Percentiles rank a stretch among this genome's conserved stretches.
These are phyloP conservation scores for Solanum medicagineum DNA, from an alignment of 257 asterid genomes.

Conservation along the genomic window DNA sequence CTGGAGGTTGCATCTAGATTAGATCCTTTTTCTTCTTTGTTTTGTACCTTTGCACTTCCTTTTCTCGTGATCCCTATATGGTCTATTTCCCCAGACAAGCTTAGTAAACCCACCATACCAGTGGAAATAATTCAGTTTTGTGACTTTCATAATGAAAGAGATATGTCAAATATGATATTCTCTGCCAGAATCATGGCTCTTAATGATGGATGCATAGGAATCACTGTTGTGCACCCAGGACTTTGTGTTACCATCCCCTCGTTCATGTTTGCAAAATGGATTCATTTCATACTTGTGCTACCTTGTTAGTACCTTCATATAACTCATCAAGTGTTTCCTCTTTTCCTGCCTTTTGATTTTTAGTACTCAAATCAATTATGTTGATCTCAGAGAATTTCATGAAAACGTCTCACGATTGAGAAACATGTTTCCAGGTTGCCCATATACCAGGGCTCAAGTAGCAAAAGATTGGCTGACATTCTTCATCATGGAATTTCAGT, in stretches of 20 bases:
- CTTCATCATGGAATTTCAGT: slow-evolving; percentile 47
- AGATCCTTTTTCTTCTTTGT: neutral
- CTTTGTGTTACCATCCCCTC: neutral
- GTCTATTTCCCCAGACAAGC: neutral
- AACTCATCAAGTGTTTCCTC: neutral
- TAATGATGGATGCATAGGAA: neutral
- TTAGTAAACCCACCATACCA: neutral
- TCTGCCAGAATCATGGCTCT: neutral
- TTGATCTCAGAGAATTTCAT: neutral
- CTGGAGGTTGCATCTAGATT: neutral
- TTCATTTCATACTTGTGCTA: neutral
- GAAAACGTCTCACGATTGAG: neutral
- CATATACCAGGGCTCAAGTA: slow-evolving; percentile 25
- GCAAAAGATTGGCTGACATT: slow-evolving; percentile 44
- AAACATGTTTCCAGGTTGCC: slow-evolving; percentile 47
- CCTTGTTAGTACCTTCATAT: neutral
- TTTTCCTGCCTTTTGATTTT: neutral
- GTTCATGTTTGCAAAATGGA: neutral
- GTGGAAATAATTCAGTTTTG: neutral
- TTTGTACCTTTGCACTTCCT: neutral
- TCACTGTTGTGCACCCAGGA: neutral
- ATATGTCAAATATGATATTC: neutral
- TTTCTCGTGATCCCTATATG: neutral
- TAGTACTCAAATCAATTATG: neutral
- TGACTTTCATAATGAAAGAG: neutral